These are phyloP conservation scores for Buddleja alternifolia DNA, from an alignment of 257 asterid genomes.

Conservation along the genomic window DNA sequence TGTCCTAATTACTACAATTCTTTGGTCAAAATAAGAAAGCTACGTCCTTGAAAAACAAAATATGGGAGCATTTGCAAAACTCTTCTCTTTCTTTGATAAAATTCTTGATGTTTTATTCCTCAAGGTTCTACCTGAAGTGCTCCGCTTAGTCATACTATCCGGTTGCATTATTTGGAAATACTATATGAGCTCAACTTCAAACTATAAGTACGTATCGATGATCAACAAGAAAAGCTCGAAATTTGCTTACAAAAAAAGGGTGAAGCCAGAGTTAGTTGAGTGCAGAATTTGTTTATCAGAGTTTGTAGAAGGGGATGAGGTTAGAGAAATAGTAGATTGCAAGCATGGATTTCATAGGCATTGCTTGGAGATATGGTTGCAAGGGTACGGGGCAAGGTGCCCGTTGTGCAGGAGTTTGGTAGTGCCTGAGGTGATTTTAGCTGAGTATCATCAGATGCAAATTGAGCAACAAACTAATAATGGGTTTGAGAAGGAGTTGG, in stretches of 20 bases:
- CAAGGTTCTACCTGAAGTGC: slow-evolving; percentile 43
- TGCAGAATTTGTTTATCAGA: slow-evolving; percentile 62
- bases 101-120: slow-evolving; percentile 30
- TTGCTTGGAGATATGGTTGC: slow-evolving; percentile 62
- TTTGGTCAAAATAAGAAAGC: neutral
- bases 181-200: slow-evolving; percentile 17
- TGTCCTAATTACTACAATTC: neutral
- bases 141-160: slow-evolving; percentile 38
- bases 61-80: slow-evolving; percentile 45
- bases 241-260: slow-evolving; percentile 32
- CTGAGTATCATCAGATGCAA: slow-evolving; percentile 36
- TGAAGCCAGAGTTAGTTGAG: slow-evolving; percentile 23
- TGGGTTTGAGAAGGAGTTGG: slow-evolving; percentile 43
- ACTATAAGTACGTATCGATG: slow-evolving; percentile 32
- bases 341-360: slow-evolving; percentile 48
- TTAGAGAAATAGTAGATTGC: slow-evolving; percentile 43
- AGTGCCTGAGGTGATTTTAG: slow-evolving; percentile 41
- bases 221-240: slow-evolving; percentile 45
- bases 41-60: neutral
- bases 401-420: slow-evolving; percentile 61
- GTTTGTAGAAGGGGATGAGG: slow-evolving; percentile 45
- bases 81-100: slow-evolving; percentile 32
- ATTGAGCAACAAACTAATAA: slow-evolving; percentile 24
- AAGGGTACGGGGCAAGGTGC: slow-evolving; percentile 41
- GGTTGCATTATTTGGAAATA: slow-evolving; percentile 26